These are phyloP conservation scores for Neltuma alba DNA, from an alignment of 306 rosid species.

Conservation along the genomic window DNA sequence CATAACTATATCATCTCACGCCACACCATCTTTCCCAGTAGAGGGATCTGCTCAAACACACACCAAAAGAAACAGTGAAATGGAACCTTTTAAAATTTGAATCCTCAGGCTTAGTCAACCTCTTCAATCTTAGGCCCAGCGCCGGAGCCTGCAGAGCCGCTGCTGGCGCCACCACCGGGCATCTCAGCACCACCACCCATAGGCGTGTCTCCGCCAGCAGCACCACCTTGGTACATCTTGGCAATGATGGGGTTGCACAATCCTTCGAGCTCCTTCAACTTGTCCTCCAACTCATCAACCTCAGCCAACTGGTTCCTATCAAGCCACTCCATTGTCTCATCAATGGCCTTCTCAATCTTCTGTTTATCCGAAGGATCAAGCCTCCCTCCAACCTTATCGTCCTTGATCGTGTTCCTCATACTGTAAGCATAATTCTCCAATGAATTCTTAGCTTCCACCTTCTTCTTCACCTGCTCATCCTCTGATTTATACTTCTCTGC, in stretches of 20 bases:
- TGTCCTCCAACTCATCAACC: conserved; percentile 42
- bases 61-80: background rate
- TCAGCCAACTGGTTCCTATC: conserved; percentile 35
- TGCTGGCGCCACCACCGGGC: background rate
- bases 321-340: too few relatives aligned
- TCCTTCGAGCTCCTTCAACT: conserved; percentile 34
- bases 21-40: background rate
- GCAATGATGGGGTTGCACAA: background rate
- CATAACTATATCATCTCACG: background rate
- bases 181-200: conserved; percentile 7
- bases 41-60: background rate
- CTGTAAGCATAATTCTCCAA: background rate
- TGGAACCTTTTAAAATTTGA: background rate
- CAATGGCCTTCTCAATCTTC: too few relatives aligned
- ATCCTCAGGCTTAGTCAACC: conserved; percentile 20
- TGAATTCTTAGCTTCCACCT: conserved; percentile 38
- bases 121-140: conserved; percentile 38
- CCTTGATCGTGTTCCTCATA: conserved; percentile 29
- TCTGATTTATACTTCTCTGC: conserved; percentile 35
- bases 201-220: background rate
- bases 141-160: background rate
- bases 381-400: background rate
- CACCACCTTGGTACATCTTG: conserved; percentile 18
- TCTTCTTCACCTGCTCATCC: conserved; percentile 40
- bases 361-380: background rate